Evolutionary conservation across 805 yeast genomes (phyloP), one percentile per base, ranked within the genome.

Genomic region (Candida sithepensis): DNA sequence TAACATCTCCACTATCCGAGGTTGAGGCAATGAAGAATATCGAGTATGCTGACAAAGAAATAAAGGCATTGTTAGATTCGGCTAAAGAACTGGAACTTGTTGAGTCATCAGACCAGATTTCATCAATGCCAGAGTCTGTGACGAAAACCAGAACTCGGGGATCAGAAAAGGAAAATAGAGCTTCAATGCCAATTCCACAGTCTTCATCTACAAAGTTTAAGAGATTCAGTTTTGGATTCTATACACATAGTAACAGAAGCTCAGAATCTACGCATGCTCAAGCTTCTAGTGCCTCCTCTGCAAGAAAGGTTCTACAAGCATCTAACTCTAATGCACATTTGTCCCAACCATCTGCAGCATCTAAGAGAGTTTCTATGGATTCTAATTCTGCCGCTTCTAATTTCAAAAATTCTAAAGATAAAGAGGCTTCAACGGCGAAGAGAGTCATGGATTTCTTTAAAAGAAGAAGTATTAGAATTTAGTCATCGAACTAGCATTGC

Each of bases 401-500:
- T 43, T 56, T 33, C 50, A 69, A 42, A 56, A 66, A 55, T 47
- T 60, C 57, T 65, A 48, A 46, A 34, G 64, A 70, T 51, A 80
- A 77, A 55, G 88, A 82, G 55, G 80, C 82, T 19, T 82, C 90
- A 42, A 84, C 94, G 2, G 89, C 94, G 4, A 80, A 82, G 60
- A 81, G 81, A 57, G 90, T 85, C 9, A 79, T 85, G 76, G 91
- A 84, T 63, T 85, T 85, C 63, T 84, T 85, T 71, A 84, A 84
- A 61, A 76, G 91, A 66, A 78, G 88, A 67, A 79, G 71, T 57
- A 63, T 68, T 47, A 63, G 72, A 53, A 67, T 67, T 28, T 67
- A 49, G 54, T 16, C 4, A 5, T 9, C 3, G 12, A n/a, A 37
- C 12, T 9, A 19, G 7, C 2, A 20, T 12, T 12, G 10, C n/a